Conservation (phyloP, 192 early-diverging fungal genomes). For the Diversispora epigaea region DNA sequence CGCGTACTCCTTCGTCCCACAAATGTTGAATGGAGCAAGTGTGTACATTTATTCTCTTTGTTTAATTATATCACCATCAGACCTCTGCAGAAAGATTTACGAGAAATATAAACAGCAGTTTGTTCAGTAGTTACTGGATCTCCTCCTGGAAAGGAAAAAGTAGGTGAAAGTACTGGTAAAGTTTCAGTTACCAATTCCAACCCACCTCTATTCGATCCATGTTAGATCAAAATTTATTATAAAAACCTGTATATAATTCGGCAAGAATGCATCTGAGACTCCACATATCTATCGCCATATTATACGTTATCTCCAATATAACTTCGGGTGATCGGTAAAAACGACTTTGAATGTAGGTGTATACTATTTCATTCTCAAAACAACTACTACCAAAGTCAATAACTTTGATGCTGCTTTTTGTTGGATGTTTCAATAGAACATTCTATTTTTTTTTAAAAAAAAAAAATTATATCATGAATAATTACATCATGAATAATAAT, state of each 20-base stretch:
- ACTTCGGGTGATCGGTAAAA: conserved; percentile 98
- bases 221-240: not conserved
- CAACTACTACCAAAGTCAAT: conserved; percentile 98
- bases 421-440: conserved; percentile 74
- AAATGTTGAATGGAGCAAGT: no score
- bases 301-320: conserved; percentile 86
- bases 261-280: conserved; percentile 92
- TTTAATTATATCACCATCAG: no score
- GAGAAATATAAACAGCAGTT: no score
- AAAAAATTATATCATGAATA: not conserved
- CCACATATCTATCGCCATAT: conserved; percentile 96
- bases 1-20: no score
- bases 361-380: conserved; percentile 88
- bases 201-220: no score
- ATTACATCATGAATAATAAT: not conserved
- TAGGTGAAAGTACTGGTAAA: no score
- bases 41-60: no score
- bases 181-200: no score
- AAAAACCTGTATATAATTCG: conserved; percentile 73
- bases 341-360: conserved; percentile 96
- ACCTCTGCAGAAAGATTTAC: no score
- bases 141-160: no score
- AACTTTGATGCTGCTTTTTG: conserved; percentile 84
- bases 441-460: conserved; percentile 52
- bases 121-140: no score